These are phyloP conservation scores for Trebouxiophyceae sp. DNA, from an alignment of 163 green algal genomes.

Conservation along the genomic window DNA sequence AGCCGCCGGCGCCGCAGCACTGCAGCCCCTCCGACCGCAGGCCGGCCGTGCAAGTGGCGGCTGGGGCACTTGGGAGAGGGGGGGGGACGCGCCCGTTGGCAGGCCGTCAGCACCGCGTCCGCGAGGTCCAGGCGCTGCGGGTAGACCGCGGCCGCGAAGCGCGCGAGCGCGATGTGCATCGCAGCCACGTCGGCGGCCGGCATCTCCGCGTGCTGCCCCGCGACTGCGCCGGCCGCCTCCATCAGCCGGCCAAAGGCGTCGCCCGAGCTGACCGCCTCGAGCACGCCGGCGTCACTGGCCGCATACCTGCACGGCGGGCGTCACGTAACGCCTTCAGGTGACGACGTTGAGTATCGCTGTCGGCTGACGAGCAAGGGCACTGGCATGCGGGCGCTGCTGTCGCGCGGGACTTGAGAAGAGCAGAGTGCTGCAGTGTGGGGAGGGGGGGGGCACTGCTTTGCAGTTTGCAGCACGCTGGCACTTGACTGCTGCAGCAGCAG, in stretches of 20 bases:
- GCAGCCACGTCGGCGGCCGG: conserved; percentile 55
- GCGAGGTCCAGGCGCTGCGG: conserved; percentile 58
- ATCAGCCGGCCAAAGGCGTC: conserved; percentile 60
- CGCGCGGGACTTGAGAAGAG: no score
- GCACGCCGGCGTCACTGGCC: conserved; percentile 28
- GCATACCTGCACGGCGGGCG: conserved; percentile 47
- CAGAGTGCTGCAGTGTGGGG: no score
- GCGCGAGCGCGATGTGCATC: conserved; percentile 70
- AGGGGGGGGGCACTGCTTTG: no score
- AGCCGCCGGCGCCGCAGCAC: no score
- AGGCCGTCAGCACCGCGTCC: conserved; percentile 52
- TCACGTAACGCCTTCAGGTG: conserved; percentile 2
- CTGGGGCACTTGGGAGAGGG: no score
- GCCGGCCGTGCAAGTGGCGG: no score
- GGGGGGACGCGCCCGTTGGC: conserved; percentile 15
- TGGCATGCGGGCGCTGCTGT: no score
- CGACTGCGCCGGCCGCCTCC: conserved; percentile 36
- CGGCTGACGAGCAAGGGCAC: no score
- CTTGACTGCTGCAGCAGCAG: no score
- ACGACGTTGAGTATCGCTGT: no score
- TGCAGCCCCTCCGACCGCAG: no score
- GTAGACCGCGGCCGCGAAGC: conserved; percentile 59
- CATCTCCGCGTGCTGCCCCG: conserved; percentile 50
- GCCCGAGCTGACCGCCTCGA: conserved; percentile 37
- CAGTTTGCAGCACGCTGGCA: no score